Evolutionary conservation across 176 grass and related monocot genomes (phyloP).

Genomic region (Urochloa ruziziensis): DNA sequence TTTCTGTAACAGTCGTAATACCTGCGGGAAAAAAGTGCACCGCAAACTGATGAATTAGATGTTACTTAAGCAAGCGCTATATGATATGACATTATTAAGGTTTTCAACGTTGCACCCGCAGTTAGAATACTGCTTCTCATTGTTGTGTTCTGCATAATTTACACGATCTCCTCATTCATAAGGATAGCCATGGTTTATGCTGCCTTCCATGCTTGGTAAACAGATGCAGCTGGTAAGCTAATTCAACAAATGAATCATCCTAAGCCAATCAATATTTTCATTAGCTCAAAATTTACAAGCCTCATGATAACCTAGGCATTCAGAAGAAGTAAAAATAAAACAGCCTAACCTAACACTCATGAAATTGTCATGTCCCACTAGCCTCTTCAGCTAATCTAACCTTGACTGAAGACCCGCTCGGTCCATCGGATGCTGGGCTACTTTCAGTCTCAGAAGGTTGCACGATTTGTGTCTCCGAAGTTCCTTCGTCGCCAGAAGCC

Average conservation of each 20-base stretch:
- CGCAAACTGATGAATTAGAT: not conserved
- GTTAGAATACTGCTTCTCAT: not conserved
- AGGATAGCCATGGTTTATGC: not conserved
- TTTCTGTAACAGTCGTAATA: not conserved
- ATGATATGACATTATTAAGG: not conserved
- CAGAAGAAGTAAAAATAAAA: not conserved
- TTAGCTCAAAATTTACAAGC: conserved; percentile 7
- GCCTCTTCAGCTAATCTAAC: conserved; percentile 11
- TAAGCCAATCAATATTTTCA: not conserved
- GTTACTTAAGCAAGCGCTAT: not conserved
- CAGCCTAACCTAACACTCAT: not conserved
- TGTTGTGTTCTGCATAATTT: not conserved
- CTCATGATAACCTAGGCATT: not conserved
- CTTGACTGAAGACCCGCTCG: not conserved
- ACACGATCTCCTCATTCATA: not conserved
- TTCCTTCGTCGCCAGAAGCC: not conserved
- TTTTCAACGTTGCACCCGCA: not conserved
- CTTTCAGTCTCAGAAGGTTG: conserved; percentile 28
- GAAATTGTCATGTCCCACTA: not conserved
- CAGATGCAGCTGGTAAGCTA: not conserved
- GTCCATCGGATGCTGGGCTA: conserved; percentile 11
- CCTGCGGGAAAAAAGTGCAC: not conserved
- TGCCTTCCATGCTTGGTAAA: not conserved
- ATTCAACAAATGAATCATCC: conserved; percentile 8
- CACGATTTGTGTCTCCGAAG: not conserved